These are phyloP conservation scores for Pezicula carpinea DNA, from an alignment of 2,329 filamentous ascomycete species.

Conservation along the genomic window DNA sequence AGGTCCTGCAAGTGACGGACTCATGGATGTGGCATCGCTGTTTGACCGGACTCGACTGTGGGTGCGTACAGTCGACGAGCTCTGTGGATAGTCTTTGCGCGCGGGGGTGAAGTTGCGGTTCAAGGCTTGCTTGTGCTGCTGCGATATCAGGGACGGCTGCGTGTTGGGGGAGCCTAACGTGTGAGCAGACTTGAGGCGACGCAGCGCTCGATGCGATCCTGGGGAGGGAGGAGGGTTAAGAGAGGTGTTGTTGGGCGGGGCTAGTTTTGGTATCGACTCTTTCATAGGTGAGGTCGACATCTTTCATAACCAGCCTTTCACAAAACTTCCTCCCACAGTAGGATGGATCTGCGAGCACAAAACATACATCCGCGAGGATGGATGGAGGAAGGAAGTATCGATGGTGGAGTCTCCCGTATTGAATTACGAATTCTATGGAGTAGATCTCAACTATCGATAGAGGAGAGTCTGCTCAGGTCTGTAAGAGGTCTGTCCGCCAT, in stretches of 20 bases:
- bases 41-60: slow-evolving; percentile 61
- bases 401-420: too few species aligned
- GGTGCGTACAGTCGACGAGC: slow-evolving; percentile 6
- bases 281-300: slow-evolving; percentile 20
- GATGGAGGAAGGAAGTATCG: too few species aligned
- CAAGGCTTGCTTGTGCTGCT: slow-evolving; percentile 49
- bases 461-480: too few species aligned
- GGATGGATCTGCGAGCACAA: neutral
- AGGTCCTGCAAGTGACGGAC: slow-evolving; percentile 32
- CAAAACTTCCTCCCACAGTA: neutral
- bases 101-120: slow-evolving; percentile 22
- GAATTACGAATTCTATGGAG: too few species aligned
- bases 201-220: slow-evolving; percentile 61
- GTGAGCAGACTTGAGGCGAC: slow-evolving; percentile 74
- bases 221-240: slow-evolving; percentile 55
- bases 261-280: slow-evolving; percentile 19
- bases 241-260: slow-evolving; percentile 14
- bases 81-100: slow-evolving; percentile 9
- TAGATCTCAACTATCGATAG: too few species aligned
- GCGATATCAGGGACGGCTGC: slow-evolving; percentile 54
- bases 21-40: slow-evolving; percentile 58
- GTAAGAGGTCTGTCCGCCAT: too few species aligned
- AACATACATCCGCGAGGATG: too few species aligned
- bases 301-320: neutral
- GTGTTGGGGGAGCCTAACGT: slow-evolving; percentile 52